Base-by-base conservation (phyloP, 2,329 filamentous ascomycete genomes). In the Aureobasidium sp. region DNA sequence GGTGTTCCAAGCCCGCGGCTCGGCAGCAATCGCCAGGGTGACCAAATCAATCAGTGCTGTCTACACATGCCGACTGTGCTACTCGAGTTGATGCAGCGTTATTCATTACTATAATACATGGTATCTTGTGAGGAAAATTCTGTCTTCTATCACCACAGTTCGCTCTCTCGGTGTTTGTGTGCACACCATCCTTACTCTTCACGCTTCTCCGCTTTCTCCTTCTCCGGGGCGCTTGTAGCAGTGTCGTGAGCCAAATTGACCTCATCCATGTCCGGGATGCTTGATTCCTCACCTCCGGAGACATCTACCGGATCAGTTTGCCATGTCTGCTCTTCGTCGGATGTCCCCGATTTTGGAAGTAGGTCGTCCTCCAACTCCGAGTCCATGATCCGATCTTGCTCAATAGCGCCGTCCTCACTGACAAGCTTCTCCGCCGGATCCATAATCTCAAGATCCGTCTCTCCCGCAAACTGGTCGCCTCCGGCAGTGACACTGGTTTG, bases 401-500 rank as follows among this genome's bases (percentile, higher is more conserved):
- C 32, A 17, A 55, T 57, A 24, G 48, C n/a, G 21, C 10, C 17
- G 11, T 47, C 49, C 11, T 48, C 48, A 14, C 17, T 35, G 27
- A 30, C 42, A 27, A 25, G 25, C n/a, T 19, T 29, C 14, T 59
- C 56, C 16, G 29, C 16, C 35, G 58, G 59, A 40, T 62, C 61
- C 29, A 58, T 58, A 17, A 64, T 45, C 7, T 35, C 55, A 3
- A 62, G 21, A 10, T 63, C 63, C 38, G 57, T 57, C 35, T 64
- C 63, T n/a, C 64, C 63, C 25, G 56, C 49, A 35, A 66, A 64
- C 19, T 56, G 59, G 25, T 65, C 63, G 6, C 63, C 63, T 24
- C 61, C 61, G 4, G 53, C 52, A 6, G 57, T 59, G 14, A 60
- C 24, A 22, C 54, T 61, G 8, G 58, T 61, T 30, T 64, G 61